phyloP scores from a whole-genome alignment of 805 yeast species.

The Yamadazyma scolyti region DNA sequence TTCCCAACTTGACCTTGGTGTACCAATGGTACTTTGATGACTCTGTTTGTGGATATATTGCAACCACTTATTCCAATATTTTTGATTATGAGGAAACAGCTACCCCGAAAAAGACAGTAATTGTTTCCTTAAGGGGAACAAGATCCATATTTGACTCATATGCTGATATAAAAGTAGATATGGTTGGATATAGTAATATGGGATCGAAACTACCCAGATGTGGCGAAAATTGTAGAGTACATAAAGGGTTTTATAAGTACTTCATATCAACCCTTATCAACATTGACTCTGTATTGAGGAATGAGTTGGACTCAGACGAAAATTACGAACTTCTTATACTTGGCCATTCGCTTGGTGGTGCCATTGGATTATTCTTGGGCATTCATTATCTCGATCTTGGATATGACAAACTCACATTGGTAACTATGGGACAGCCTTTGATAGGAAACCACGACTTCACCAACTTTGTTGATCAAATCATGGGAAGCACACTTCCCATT shows the following conservation, averaged over 20 bases:
- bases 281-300: constrained; percentile 20
- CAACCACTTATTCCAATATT: constrained; percentile 24
- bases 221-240: constrained; percentile 33
- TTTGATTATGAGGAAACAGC: constrained; percentile 14
- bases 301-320: constrained; percentile 15
- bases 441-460: constrained; percentile 38
- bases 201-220: constrained; percentile 22
- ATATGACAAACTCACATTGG: constrained; percentile 23
- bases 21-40: constrained; percentile 40
- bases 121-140: constrained; percentile 40
- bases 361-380: constrained; percentile 34
- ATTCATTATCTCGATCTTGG: constrained; percentile 34
- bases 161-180: constrained; percentile 36
- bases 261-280: constrained; percentile 24
- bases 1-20: constrained; percentile 34
- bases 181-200: constrained; percentile 23
- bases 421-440: constrained; percentile 45
- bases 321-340: constrained; percentile 20
- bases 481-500: constrained; percentile 24
- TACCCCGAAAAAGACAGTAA: constrained; percentile 21
- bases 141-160: constrained; percentile 37
- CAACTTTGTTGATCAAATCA: constrained; percentile 29
- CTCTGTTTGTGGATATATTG: constrained; percentile 37
- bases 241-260: constrained; percentile 31
- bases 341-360: constrained; percentile 40